Base-by-base conservation (phyloP, 169 alveolate species). In the Fabrea salina region DNA sequence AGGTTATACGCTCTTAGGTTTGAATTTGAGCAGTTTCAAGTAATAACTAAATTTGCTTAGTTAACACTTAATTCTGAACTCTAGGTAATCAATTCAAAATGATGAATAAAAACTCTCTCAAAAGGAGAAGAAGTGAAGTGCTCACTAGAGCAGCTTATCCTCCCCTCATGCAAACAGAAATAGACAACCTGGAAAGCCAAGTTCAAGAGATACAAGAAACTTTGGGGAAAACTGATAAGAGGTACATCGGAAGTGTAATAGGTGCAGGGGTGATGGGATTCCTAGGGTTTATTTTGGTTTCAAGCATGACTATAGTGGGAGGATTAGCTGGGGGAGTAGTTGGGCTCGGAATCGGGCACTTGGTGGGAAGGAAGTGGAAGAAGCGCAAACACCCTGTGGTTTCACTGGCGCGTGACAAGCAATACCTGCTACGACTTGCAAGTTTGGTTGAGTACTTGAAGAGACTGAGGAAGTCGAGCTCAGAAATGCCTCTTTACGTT, bases 311-410 rank as follows among this genome's bases (percentile, higher is more conserved):
- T 44, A 50, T 70, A 22, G 44, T 70, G 0, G 39, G 35, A 19
- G 67, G 64, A 3, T 47, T 70, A n/a, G 5, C 35, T 2, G 79
- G 67, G 27, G 79, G 54, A 5, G 39, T 50, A 11, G 16, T 41
- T 5, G 79, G 67, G 5, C 32, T 41, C 25, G 64, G 79, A 1
- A 30, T 70, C 16, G 79, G 79, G 4, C 66, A 70, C 39, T 33
- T 33, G 49, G 37, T 70, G n/a, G 79, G 79, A 27, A 43, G 66
- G 32, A 70, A 25, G 32, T 44, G 35, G 43, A 41, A 41, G 27
- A 5, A 66, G 19, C n/a, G 25, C 4, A 64, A 64, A 33, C 30
- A 39, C 75, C 2, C 13, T 25, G 19, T 16, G 30, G 13, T 19
- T 19, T 39, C 30, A 4, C n/a, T 16, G 54, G 19, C 75, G 19